Evolutionary conservation across 2,329 filamentous ascomycete genomes (phyloP).

Genomic region (Incumbomyces delicatus): DNA sequence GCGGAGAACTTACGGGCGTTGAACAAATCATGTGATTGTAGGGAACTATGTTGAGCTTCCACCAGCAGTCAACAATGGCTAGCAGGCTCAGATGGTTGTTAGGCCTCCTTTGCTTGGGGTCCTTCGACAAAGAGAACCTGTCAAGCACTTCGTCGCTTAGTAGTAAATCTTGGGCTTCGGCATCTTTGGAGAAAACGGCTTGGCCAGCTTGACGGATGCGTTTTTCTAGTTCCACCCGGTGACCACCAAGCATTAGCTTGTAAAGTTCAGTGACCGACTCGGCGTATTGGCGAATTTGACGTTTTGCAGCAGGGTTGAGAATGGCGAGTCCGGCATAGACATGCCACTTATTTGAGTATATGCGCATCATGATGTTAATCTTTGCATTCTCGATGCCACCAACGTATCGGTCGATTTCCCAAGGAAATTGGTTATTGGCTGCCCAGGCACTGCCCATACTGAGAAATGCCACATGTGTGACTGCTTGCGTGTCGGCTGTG

Average conservation of each 20-base stretch:
- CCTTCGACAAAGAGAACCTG: slow-evolving; percentile 71
- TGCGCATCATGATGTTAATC: slow-evolving; percentile 93
- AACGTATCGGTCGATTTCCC: slow-evolving; percentile 91
- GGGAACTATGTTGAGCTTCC: slow-evolving; percentile 79
- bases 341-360: slow-evolving; percentile 99
- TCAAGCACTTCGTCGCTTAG: slow-evolving; percentile 74
- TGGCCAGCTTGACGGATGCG: slow-evolving; percentile 73
- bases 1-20: slow-evolving; percentile 55
- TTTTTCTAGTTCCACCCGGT: slow-evolving; percentile 60
- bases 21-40: slow-evolving; percentile 99
- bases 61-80: slow-evolving; percentile 98
- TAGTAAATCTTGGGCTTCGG: slow-evolving; percentile 54
- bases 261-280: slow-evolving; percentile 85
- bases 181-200: slow-evolving; percentile 51
- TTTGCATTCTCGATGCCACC: slow-evolving; percentile 99
- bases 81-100: slow-evolving; percentile 92
- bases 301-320: slow-evolving; percentile 81
- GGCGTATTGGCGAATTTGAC: slow-evolving; percentile 92
- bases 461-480: slow-evolving; percentile 93
- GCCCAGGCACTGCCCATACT: slow-evolving; percentile 98
- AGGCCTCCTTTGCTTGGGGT: slow-evolving; percentile 56
- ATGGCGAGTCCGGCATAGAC: slow-evolving; percentile 97
- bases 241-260: slow-evolving; percentile 89
- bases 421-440: slow-evolving; percentile 88
- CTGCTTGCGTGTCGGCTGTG: slow-evolving; percentile 94